Conservation (phyloP, 2,329 filamentous ascomycete genomes). For the Proliferodiscus dingleyae region DNA sequence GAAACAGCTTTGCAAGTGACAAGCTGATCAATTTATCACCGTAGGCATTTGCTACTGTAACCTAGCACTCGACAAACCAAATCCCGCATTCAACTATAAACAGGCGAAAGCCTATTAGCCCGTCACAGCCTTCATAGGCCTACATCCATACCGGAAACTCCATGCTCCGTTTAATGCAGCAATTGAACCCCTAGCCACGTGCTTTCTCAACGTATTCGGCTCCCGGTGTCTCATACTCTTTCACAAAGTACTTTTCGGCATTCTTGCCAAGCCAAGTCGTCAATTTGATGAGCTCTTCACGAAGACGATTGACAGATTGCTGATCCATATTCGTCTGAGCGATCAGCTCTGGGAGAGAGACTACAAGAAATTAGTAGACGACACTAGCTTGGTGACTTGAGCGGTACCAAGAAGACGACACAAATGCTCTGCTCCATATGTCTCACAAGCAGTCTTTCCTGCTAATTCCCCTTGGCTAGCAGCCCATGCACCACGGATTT, state of each 20-base stretch:
- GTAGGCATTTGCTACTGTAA: not conserved
- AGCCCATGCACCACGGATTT: slow-evolving; percentile 68
- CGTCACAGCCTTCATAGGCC: not conserved
- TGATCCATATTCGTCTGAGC: slow-evolving; percentile 98
- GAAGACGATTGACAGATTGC: slow-evolving; percentile 80
- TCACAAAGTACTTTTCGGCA: slow-evolving; percentile 70
- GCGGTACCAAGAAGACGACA: slow-evolving; percentile 80
- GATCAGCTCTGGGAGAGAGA: slow-evolving; percentile 85
- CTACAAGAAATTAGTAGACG: slow-evolving; percentile 41
- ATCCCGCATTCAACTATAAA: not conserved
- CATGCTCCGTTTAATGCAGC: not conserved
- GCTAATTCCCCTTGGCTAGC: slow-evolving; percentile 56
- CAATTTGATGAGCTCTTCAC: slow-evolving; percentile 84
- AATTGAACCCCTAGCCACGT: slow-evolving; percentile 16
- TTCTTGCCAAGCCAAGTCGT: slow-evolving; percentile 73
- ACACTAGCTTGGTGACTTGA: not conserved
- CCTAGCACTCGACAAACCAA: not conserved
- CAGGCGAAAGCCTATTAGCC: not conserved
- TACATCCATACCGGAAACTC: not conserved
- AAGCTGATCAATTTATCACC: not conserved
- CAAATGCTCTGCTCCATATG: slow-evolving; percentile 91
- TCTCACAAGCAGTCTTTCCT: slow-evolving; percentile 69
- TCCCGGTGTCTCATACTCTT: slow-evolving; percentile 67
- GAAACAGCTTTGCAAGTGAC: too few species aligned
- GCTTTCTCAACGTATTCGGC: slow-evolving; percentile 69